Evolutionary conservation across 2,329 filamentous ascomycete species (phyloP), one percentile per base, ranked within the genome.

Genomic region (Cryphonectria parasitica): DNA sequence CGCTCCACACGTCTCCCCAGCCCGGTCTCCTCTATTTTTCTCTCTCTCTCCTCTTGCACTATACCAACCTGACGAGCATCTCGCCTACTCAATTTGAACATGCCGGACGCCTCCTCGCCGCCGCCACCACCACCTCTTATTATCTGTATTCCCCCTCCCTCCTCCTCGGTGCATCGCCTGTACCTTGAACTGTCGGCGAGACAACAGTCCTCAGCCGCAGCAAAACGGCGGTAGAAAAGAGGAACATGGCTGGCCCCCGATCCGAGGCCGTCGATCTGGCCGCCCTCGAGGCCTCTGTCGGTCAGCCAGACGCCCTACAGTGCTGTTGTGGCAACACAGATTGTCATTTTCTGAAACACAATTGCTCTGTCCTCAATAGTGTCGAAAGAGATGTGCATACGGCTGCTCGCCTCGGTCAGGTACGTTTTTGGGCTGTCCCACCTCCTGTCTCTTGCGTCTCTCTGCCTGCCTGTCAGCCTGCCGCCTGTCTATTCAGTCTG

Each of bases 381-480:
- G 87, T 98, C 74, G 95, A 98, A 82, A 92, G 91, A 76, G 93
- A 98, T 82, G 92, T 98, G 68, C 90, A 91, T 76, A 93, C 89
- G 67, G 96, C 96, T 56, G 96, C 94, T 64, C 88, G 92, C 79
- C 87, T 98, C 76, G 96, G 96, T 74, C 93, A 98, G 92, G 95
- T 98, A 91, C 79, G 93, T 72, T n/a, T 49, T n/a, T 34, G 34
- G 45, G 19, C 39, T 54, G 62, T 34, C 52, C 39, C n/a, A 49
- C 22, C 45, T 49, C 45, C 22, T 49, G 17, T 34, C 36, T 54
- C 39, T 41, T 58, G 36, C 28, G 11, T 39, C 10, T 11, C 36
- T 39, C 36, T 62, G 28, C 28, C 52, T 11, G 22, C 15, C 34
- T 34, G 34, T 34, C 34, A 34, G 34, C 34, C 34, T 34, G 34